Conservation (phyloP, 208 protist genomes). For the Crithidia expoeki region DNA sequence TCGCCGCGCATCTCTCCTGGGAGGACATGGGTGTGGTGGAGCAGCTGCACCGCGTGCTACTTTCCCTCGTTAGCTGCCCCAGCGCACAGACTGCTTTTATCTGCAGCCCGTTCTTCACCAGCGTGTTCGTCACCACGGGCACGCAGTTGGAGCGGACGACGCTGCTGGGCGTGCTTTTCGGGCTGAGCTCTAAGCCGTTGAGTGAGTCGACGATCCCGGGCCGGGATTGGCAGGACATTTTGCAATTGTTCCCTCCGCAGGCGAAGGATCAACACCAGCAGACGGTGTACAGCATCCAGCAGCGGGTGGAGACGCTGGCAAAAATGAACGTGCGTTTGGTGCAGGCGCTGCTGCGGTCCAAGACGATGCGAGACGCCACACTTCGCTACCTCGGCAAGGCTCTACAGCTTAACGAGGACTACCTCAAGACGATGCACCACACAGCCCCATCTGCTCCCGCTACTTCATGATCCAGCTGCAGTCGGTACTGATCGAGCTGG, state of each 20-base stretch:
- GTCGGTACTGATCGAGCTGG: constrained; percentile 69
- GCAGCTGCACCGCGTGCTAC: constrained; percentile 52
- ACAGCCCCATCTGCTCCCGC: constrained; percentile 72
- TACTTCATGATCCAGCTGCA: constrained; percentile 86
- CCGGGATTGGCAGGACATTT: constrained; percentile 37
- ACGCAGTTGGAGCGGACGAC: constrained; percentile 70
- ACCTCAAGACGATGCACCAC: constrained; percentile 82
- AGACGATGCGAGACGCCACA: constrained; percentile 66
- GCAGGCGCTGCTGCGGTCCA: constrained; percentile 56
- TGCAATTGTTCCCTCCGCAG: constrained; percentile 55
- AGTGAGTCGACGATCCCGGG: constrained; percentile 4
- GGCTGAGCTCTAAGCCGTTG: constrained; percentile 46
- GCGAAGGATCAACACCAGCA: constrained; percentile 45
- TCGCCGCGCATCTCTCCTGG: constrained; percentile 51
- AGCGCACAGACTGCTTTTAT: constrained; percentile 49
- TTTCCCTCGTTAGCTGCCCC: constrained; percentile 50
- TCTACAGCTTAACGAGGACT: constrained; percentile 77
- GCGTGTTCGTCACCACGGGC: constrained; percentile 48
- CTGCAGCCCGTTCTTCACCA: constrained; percentile 61
- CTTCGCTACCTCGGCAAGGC: constrained; percentile 68
- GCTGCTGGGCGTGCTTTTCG: constrained; percentile 77
- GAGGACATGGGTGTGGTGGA: constrained; percentile 45
- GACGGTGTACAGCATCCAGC: constrained; percentile 58
- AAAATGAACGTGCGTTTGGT: constrained; percentile 63
- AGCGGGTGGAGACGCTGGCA: constrained; percentile 45